Percentiles rank a stretch among this genome's conserved stretches.
Evolutionary conservation across 495 filamentous ascomycete species (phyloP).

Genomic region (Aspergillus leporis): DNA sequence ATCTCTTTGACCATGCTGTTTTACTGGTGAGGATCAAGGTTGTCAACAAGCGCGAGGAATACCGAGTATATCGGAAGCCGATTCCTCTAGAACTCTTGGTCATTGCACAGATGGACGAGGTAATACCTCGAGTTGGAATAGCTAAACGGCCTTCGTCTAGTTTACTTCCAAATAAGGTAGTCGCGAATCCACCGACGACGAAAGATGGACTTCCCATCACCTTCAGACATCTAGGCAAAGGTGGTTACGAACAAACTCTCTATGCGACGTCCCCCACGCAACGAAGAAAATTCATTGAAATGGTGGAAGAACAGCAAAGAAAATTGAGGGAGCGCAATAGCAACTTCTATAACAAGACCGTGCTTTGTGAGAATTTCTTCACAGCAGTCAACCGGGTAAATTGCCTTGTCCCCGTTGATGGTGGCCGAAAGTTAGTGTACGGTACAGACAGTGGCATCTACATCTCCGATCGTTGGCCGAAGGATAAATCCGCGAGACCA

Average conservation of each 20-base stretch:
- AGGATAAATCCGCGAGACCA: slow-evolving; percentile 73
- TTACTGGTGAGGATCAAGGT: slow-evolving; percentile 85
- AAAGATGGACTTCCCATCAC: slow-evolving; percentile 92
- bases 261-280: slow-evolving; percentile 79
- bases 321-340: slow-evolving; percentile 77
- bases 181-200: slow-evolving; percentile 47
- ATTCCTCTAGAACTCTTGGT: slow-evolving; percentile 93
- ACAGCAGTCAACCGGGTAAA: slow-evolving; percentile 79
- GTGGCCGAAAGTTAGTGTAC: slow-evolving; percentile 89
- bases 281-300: slow-evolving; percentile 92
- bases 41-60: slow-evolving; percentile 89
- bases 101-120: slow-evolving; percentile 94
- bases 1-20: slow-evolving; percentile 94
- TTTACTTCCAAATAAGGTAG: slow-evolving; percentile 73
- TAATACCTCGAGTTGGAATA: slow-evolving; percentile 79
- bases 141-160: slow-evolving; percentile 86
- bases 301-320: slow-evolving; percentile 86
- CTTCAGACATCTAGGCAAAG: slow-evolving; percentile 97
- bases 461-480: slow-evolving; percentile 84
- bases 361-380: slow-evolving; percentile 86
- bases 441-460: slow-evolving; percentile 94
- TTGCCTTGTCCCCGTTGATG: slow-evolving; percentile 90
- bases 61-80: slow-evolving; percentile 91
- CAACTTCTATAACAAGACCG: slow-evolving; percentile 89
- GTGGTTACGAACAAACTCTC: slow-evolving; percentile 90